Conservation (phyloP, 441 rosid genomes). For the Erodium chrysanthum region DNA sequence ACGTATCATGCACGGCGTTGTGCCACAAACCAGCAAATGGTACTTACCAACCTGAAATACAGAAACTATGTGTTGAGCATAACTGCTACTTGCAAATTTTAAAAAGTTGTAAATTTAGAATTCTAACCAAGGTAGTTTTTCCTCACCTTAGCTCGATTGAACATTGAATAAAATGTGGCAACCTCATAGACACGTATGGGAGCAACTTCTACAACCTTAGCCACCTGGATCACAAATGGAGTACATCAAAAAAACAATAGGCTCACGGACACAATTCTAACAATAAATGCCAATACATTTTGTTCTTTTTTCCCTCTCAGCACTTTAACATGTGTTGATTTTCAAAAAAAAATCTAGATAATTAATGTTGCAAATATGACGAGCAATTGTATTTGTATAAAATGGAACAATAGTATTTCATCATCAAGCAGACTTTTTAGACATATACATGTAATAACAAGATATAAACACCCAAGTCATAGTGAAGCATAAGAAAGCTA, state of each 20-base stretch:
- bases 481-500: not conserved
- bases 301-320: not conserved
- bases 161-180: constrained; percentile 97
- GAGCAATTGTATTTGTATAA: not conserved
- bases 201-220: constrained; percentile 80
- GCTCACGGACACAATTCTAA: not conserved
- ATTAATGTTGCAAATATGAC: not conserved
- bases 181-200: constrained; percentile 96
- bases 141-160: constrained; percentile 79
- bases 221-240: constrained; percentile 47
- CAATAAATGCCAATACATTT: not conserved
- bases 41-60: constrained; percentile 80
- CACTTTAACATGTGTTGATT: not conserved
- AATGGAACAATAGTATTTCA: not conserved
- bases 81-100: constrained; percentile 11
- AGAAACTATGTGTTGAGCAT: constrained; percentile 15
- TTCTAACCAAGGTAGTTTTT: not conserved
- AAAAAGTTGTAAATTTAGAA: not conserved
- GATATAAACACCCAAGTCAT: not conserved
- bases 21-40: constrained; percentile 95
- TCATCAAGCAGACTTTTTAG: not conserved
- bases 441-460: not conserved
- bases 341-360: too few species aligned
- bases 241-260: constrained; percentile 5
- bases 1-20: constrained; percentile 96